Evolutionary conservation across 441 rosid species (phyloP), one percentile per base, ranked within the genome.

Genomic region (Adansonia madagascariensis): DNA sequence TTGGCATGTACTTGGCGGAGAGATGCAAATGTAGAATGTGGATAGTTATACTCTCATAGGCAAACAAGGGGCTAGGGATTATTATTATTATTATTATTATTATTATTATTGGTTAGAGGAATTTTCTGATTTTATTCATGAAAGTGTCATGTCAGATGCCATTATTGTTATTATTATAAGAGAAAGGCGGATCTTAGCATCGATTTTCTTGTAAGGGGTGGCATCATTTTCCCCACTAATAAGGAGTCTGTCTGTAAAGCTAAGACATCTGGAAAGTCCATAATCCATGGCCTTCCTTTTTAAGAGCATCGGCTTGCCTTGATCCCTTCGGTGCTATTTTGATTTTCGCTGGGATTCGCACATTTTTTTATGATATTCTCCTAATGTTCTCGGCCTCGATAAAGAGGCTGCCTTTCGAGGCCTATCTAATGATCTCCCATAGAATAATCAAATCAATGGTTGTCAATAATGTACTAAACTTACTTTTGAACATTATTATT

Each of bases 191-290:
- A 15, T 43, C n/a, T 1, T 12, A 27, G 43, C 1, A 27, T 6
- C 31, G 44, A 6, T 31, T 62, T 61, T 62, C 5, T 6, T 15
- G 10, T 20, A 59, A 4, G n/a, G 6, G 15, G n/a, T 9, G 4
- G 15, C n/a, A 35, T 63, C 20, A 63, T 35, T 8, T 6, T 65
- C 56, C 77, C 81, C 71, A 65, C 84, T 56, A 31, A 46, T 10
- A 74, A 44, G 46, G 84, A 60, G 66, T 59, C 12, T 24, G 47
- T 65, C 50, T 6, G 15, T 69, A 44, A 18, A 17, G 8, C 14
- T 3, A 60, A 20, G 73, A 47, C 82, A 74, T 41, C 11, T 78
- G 88, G 84, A 71, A 68, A 22, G 22, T 49, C 57, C 53, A 56
- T 27, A 27, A 1, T 27, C 31, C 31, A 31, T 50, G 2, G 12